Base-by-base conservation (phyloP, 2,329 filamentous ascomycete genomes). In the Cercospora janseana region DNA sequence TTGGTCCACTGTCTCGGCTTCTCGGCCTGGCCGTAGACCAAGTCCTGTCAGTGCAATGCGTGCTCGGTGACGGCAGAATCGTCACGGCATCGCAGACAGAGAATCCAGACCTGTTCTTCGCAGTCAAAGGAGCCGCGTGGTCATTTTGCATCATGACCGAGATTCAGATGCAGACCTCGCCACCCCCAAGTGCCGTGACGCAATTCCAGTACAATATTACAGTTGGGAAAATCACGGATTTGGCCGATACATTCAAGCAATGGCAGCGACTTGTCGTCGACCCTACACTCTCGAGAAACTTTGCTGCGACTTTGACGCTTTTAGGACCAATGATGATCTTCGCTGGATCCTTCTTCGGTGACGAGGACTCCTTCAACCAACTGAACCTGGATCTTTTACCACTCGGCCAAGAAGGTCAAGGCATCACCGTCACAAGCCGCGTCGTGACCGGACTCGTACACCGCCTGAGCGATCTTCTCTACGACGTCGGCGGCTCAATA, bases 11-110 rank as follows among this genome's bases (percentile, higher is more conserved):
- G n/a, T 75, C 71, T 21, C 75, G 78, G 1, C 68, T 69, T 16
- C 69, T 80, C 47, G 83, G 82, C 0, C 67, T 83, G 8, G 71
- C 71, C 0, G 73, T 78, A 31, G 78, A 79, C 61, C 71, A 74
- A 50, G 67, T 80, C 8, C 68, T 63, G 0, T 64, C 66, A 1
- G 69, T 63, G 4, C 63, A 64, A 8, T 61, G 74, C 0, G 72
- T 74, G 1, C 63, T 74, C 6, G 71, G 70, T 0, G 60, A 71
- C 46, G 72, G 72, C 0, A 55, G 52, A 5, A 58, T 71, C 16
- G 63, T 71, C 6, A 67, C 51, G 2, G 67, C 68, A 0, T 76
- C 74, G 0, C 64, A 54, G 2, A 48, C 45, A 9, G 42, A 54
- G 8, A 51, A 60, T 46, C 29, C 55, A 4, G 63, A 66, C 35